Evolutionary conservation across 176 grass and related monocot species (phyloP).

Genomic region (Rhipidocladum racemiflorum): DNA sequence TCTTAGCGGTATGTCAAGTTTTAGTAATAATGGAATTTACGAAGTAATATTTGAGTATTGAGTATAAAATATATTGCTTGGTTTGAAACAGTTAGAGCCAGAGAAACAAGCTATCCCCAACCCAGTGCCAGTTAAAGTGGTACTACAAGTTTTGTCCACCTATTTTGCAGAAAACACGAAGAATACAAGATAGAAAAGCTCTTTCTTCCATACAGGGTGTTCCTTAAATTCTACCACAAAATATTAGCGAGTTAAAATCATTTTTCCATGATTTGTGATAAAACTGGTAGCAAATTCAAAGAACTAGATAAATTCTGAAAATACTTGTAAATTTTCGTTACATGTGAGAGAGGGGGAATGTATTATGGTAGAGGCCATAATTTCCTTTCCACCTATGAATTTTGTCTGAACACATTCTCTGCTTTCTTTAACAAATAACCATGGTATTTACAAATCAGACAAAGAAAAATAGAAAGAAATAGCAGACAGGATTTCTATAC

Average conservation of each 20-base stretch:
- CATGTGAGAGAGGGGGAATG: neutral
- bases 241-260: neutral
- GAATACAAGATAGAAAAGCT: neutral
- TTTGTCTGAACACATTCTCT: neutral
- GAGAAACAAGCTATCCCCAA: neutral
- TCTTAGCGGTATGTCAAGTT: neutral
- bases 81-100: neutral
- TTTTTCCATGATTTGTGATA: neutral
- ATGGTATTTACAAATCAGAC: slow-evolving; percentile 12
- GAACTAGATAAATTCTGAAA: neutral
- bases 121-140: neutral
- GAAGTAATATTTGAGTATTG: neutral
- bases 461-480: slow-evolving; percentile 9
- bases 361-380: neutral
- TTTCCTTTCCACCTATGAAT: neutral
- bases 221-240: neutral
- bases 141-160: neutral
- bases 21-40: neutral
- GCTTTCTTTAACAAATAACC: slow-evolving; percentile 2
- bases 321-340: neutral
- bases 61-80: neutral
- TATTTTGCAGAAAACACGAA: neutral
- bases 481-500: neutral
- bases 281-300: neutral
- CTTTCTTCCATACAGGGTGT: neutral